phyloP scores from a whole-genome alignment of 2,329 filamentous ascomycete genomes.

The Zymoseptoria tritici region DNA sequence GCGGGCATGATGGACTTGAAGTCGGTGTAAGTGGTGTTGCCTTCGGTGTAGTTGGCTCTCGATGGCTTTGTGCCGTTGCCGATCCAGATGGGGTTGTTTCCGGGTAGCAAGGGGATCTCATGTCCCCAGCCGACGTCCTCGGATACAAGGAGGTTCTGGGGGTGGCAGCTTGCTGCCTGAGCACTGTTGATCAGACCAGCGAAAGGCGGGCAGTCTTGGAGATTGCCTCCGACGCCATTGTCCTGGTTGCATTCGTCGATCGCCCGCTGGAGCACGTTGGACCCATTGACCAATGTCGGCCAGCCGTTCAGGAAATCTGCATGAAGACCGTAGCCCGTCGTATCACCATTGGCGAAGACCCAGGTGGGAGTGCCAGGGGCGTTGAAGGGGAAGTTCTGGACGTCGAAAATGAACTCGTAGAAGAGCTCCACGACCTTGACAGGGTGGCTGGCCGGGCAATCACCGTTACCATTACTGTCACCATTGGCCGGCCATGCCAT shows the following conservation, averaged over 20 bases:
- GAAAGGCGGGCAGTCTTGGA: neutral
- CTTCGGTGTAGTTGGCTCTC: neutral
- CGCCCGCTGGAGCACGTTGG: neutral
- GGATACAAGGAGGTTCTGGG: neutral
- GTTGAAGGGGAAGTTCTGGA: constrained; percentile 30
- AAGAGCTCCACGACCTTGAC: constrained; percentile 52
- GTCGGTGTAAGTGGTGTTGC: neutral
- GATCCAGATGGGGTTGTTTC: neutral
- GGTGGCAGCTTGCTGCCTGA: neutral
- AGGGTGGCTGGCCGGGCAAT: constrained; percentile 47
- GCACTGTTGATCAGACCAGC: neutral
- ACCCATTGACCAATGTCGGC: constrained; percentile 7
- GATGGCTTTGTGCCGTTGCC: neutral
- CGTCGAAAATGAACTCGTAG: constrained; percentile 34
- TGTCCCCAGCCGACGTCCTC: neutral
- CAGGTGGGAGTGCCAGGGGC: constrained; percentile 31
- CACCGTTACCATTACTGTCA: constrained; percentile 36
- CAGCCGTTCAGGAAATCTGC: constrained; percentile 48
- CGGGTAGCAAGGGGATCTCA: neutral
- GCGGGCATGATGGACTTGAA: neutral
- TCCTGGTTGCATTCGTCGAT: neutral
- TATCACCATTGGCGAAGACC: constrained; percentile 41
- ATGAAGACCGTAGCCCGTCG: constrained; percentile 46
- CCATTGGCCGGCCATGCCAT: constrained; percentile 50
- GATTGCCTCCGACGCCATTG: neutral